Conservation (phyloP, 495 filamentous ascomycete genomes). For the Pyronema domesticum region DNA sequence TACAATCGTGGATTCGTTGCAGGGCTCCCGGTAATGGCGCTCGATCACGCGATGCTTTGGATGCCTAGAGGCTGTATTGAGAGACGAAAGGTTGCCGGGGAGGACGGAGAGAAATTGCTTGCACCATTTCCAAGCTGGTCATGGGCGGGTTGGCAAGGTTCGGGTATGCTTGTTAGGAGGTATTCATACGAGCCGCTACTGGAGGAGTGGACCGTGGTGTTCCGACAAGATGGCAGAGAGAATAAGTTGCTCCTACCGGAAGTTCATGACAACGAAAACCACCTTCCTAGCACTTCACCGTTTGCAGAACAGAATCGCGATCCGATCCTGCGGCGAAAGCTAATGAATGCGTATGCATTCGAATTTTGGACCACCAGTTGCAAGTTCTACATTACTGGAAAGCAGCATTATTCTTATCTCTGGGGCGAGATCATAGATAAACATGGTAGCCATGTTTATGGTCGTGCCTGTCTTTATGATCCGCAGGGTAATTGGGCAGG, state of each 20-base stretch:
- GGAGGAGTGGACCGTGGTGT: neutral
- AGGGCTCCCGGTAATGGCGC: neutral
- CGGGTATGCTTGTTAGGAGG: neutral
- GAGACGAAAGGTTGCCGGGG: neutral
- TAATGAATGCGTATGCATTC: neutral
- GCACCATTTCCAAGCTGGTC: neutral
- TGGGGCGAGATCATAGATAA: neutral
- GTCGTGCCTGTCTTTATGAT: neutral
- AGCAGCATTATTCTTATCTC: neutral
- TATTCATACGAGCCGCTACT: neutral
- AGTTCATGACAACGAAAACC: neutral
- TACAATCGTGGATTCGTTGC: neutral
- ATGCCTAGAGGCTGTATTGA: neutral
- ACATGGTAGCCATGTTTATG: neutral
- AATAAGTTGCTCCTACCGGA: neutral
- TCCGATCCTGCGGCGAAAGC: neutral
- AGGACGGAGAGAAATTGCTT: neutral
- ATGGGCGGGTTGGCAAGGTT: neutral
- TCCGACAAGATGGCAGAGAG: neutral
- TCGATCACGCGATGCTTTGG: neutral
- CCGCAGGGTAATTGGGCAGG: neutral
- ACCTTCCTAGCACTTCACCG: neutral
- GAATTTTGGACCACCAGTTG: neutral
- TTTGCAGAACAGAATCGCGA: no score
- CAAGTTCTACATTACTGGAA: neutral